Evolutionary conservation across 2,329 filamentous ascomycete genomes (phyloP).

Genomic region (Talaromyces sp.): DNA sequence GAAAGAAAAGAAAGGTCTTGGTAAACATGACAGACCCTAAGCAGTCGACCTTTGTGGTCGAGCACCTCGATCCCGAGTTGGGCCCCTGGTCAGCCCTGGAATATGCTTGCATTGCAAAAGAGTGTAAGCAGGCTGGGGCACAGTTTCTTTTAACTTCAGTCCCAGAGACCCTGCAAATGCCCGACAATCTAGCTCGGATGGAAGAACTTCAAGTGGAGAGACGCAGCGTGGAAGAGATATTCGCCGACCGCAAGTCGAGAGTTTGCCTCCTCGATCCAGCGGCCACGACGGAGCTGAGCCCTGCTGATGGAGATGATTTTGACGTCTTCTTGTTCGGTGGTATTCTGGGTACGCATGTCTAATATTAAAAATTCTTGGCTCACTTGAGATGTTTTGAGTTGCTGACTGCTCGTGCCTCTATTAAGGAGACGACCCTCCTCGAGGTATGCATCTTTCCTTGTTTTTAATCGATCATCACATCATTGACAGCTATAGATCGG

Average conservation of each 20-base stretch:
- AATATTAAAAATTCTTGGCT: constrained; percentile 6
- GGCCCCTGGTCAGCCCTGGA: constrained; percentile 92
- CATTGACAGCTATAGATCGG: constrained; percentile 57
- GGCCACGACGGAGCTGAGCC: constrained; percentile 72
- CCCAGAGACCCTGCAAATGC: constrained; percentile 58
- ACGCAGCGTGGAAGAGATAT: constrained; percentile 76
- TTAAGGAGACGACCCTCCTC: constrained; percentile 82
- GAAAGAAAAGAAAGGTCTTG: not conserved
- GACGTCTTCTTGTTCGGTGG: constrained; percentile 94
- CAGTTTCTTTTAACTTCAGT: constrained; percentile 80
- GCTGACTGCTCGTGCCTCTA: not conserved
- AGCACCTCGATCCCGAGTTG: constrained; percentile 92
- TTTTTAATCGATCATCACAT: constrained; percentile 7
- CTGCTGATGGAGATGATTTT: constrained; percentile 75
- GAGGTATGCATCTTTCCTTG: constrained; percentile 55
- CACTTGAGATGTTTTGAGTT: not conserved
- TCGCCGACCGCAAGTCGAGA: constrained; percentile 62
- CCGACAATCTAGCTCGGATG: constrained; percentile 54
- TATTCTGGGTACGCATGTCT: constrained; percentile 67
- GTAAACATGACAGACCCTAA: constrained; percentile 20
- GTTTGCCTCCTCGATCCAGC: constrained; percentile 89
- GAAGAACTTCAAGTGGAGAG: constrained; percentile 66
- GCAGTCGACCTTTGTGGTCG: constrained; percentile 80
- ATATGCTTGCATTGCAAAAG: constrained; percentile 79
- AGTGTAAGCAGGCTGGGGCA: constrained; percentile 63